These are phyloP conservation scores for Cercospora sesami DNA, from an alignment of 2,329 filamentous ascomycete species.

Conservation along the genomic window DNA sequence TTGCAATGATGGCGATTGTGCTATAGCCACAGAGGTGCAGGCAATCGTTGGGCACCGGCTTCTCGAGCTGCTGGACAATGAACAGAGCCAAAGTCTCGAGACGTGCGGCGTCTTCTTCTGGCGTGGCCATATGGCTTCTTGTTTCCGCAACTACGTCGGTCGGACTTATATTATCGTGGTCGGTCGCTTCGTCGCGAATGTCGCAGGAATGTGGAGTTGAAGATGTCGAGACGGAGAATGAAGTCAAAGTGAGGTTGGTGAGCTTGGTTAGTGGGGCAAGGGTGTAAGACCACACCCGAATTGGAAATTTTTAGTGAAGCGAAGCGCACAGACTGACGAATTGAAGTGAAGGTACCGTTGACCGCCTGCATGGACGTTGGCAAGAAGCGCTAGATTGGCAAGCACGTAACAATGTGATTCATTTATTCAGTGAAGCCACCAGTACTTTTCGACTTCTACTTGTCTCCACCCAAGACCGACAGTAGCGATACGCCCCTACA, in stretches of 20 bases:
- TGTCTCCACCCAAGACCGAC: not conserved
- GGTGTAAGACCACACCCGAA: not conserved
- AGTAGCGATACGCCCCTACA: not conserved
- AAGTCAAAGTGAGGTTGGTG: not conserved
- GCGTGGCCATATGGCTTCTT: conserved; percentile 7
- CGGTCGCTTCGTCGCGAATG: not conserved
- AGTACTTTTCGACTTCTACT: too few relatives aligned
- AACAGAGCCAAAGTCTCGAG: not conserved
- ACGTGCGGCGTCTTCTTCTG: not conserved
- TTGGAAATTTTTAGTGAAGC: conserved; percentile 10
- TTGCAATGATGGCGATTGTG: conserved; percentile 40
- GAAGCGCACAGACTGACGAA: not conserved
- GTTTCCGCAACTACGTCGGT: not conserved
- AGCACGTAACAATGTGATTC: not conserved
- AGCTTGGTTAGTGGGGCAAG: conserved; percentile 2
- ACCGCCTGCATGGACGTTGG: not conserved
- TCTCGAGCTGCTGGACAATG: conserved; percentile 18
- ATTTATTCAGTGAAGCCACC: not conserved
- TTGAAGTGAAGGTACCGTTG: conserved; percentile 1
- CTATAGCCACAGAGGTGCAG: conserved; percentile 47
- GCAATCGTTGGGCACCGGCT: conserved; percentile 26
- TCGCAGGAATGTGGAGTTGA: not conserved
- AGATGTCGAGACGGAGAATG: not conserved
- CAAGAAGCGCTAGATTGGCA: not conserved
- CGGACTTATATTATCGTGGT: not conserved